Conservation (phyloP, 805 yeast genomes). For the Brettanomyces sp. region DNA sequence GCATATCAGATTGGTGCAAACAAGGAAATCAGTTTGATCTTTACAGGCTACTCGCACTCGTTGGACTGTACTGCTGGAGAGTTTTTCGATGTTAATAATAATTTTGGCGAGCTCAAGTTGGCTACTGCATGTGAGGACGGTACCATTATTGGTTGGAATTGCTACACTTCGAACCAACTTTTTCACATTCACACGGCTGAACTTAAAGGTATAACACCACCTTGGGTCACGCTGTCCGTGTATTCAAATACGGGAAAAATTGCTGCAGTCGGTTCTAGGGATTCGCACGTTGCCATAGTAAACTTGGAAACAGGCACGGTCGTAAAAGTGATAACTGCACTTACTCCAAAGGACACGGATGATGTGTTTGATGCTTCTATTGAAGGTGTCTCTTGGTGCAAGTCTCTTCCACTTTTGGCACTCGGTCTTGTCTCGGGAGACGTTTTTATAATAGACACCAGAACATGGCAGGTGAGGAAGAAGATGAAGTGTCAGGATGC, state of each 20-base stretch:
- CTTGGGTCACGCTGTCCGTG: conserved; percentile 75
- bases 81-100: conserved; percentile 51
- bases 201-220: conserved; percentile 67
- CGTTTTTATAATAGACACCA: conserved; percentile 71
- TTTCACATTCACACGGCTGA: conserved; percentile 60
- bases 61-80: conserved; percentile 72
- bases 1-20: conserved; percentile 57
- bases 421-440: conserved; percentile 87
- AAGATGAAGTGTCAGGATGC: conserved; percentile 68
- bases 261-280: conserved; percentile 77
- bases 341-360: conserved; percentile 45
- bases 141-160: conserved; percentile 80
- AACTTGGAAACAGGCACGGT: conserved; percentile 68
- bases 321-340: conserved; percentile 54
- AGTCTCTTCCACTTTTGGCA: conserved; percentile 56
- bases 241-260: conserved; percentile 34
- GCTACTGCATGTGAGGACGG: conserved; percentile 83
- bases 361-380: conserved; percentile 59
- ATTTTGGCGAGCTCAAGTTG: conserved; percentile 48
- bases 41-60: conserved; percentile 76
- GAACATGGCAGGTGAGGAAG: conserved; percentile 79
- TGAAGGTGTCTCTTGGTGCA: conserved; percentile 74
- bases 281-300: conserved; percentile 75
- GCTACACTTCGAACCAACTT: conserved; percentile 61
- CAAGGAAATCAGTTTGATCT: conserved; percentile 54